A percentile compares a stretch with the other conserved stretches of the same genome.
Evolutionary conservation across 768 basidiomycete species (phyloP).

Genomic region (Scleroderma bovista): DNA sequence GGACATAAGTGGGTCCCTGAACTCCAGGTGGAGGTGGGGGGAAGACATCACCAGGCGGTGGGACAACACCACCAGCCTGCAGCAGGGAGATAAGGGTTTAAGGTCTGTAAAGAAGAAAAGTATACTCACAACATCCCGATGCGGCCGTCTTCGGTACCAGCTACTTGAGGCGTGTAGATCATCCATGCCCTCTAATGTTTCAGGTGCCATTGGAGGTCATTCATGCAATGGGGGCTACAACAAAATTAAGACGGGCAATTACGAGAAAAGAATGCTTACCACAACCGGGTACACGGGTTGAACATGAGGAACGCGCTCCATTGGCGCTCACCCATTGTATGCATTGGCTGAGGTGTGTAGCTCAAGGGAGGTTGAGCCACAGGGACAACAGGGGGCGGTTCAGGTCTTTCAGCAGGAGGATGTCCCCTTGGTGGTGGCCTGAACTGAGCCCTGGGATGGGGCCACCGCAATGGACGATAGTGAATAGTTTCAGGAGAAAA

Average conservation of each 20-base stretch:
- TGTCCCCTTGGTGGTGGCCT: conserved; percentile 7
- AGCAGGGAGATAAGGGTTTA: neutral
- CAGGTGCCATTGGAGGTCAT: conserved; percentile 23
- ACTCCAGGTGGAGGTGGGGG: conserved; percentile 18
- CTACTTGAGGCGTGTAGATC: conserved; percentile 11
- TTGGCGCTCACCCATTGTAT: neutral
- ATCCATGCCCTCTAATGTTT: conserved; percentile 10
- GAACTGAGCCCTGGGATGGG: neutral
- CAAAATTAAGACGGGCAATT: conserved; percentile 2
- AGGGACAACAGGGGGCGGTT: neutral
- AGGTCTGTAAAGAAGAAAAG: neutral
- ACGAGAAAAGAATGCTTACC: conserved; percentile 7
- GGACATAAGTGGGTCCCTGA: conserved; percentile 29
- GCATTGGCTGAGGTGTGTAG: conserved; percentile 5
- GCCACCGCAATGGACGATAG: conserved; percentile 4
- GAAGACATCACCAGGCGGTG: conserved; percentile 23
- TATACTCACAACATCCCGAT: conserved; percentile 14
- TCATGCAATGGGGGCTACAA: conserved; percentile 12
- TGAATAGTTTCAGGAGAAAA: conserved; percentile 19
- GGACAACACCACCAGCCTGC: conserved; percentile 16
- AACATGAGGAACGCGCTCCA: conserved; percentile 18
- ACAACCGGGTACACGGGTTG: conserved; percentile 16
- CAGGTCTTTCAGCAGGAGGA: neutral
- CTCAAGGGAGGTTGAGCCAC: conserved; percentile 2
- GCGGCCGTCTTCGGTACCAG: conserved; percentile 18